These are phyloP conservation scores for Tilletiopsis washingtonensis DNA, from an alignment of 1,284 basidiomycete species.

Conservation along the genomic window DNA sequence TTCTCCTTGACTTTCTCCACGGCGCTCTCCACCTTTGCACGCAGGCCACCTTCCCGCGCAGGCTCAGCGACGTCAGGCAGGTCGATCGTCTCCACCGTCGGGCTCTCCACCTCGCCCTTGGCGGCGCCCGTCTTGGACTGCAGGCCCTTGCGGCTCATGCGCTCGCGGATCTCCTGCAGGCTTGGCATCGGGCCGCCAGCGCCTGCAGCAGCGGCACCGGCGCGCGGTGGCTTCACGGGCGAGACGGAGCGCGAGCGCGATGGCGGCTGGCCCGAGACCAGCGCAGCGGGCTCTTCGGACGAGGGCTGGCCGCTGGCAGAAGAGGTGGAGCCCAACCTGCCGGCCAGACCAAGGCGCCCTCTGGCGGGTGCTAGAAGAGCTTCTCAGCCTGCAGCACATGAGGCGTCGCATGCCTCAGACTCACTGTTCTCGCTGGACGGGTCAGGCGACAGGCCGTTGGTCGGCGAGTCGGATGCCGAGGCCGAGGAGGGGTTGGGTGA, in stretches of 20 bases:
- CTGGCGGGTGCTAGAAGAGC: too few species aligned
- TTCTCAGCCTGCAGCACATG: too few species aligned
- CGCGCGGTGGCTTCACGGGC: not conserved
- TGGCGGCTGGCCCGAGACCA: not conserved
- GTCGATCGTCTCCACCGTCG: not conserved
- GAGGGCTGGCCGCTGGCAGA: not conserved
- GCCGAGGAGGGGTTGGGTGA: not conserved
- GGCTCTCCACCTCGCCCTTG: not conserved
- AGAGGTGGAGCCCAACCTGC: not conserved
- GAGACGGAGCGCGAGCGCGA: not conserved
- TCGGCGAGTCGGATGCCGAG: not conserved
- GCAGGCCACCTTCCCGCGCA: not conserved
- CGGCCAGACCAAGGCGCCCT: too few species aligned
- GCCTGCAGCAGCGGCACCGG: conserved; percentile 11
- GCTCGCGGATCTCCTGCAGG: conserved; percentile 38
- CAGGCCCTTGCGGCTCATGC: conserved; percentile 25
- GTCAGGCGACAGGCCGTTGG: not conserved
- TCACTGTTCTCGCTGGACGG: too few species aligned
- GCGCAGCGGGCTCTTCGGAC: not conserved
- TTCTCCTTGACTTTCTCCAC: too few species aligned
- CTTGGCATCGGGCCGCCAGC: conserved; percentile 25
- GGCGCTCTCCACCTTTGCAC: too few species aligned
- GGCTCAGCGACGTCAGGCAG: not conserved
- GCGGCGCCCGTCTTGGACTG: not conserved
- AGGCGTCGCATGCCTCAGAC: too few species aligned